These are phyloP conservation scores for Boeremia lycopersici DNA, from an alignment of 2,329 filamentous ascomycete genomes.

Conservation along the genomic window DNA sequence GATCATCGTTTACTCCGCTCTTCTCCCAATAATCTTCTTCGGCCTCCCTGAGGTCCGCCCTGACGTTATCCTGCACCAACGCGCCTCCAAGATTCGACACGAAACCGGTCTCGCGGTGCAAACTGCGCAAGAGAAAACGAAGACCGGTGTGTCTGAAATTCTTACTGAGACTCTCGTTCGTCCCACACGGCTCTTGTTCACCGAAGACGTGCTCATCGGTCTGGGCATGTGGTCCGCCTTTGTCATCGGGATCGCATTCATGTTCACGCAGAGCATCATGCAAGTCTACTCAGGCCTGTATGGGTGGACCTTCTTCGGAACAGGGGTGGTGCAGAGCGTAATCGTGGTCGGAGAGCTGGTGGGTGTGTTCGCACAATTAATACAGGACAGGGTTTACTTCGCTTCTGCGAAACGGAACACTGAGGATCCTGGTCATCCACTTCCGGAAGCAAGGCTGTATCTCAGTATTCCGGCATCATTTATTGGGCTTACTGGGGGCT, in stretches of 20 bases:
- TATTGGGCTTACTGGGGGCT: slow-evolving; percentile 54
- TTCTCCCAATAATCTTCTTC: slow-evolving; percentile 51
- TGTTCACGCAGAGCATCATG: slow-evolving; percentile 57
- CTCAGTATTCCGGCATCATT: slow-evolving; percentile 52
- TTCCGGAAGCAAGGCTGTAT: slow-evolving; percentile 56
- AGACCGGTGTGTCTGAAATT: slow-evolving; percentile 38
- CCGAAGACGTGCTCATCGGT: slow-evolving; percentile 57
- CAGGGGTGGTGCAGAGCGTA: slow-evolving; percentile 54
- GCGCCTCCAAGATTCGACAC: slow-evolving; percentile 43
- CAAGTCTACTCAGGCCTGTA: slow-evolving; percentile 52
- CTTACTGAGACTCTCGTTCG: slow-evolving; percentile 48
- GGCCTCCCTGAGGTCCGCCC: slow-evolving; percentile 55
- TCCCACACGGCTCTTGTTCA: slow-evolving; percentile 52
- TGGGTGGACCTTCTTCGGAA: slow-evolving; percentile 49
- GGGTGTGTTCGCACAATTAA: slow-evolving; percentile 47
- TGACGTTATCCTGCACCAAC: slow-evolving; percentile 52
- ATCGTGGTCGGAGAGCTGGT: slow-evolving; percentile 55
- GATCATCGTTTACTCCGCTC: slow-evolving; percentile 53
- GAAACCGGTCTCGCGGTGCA: slow-evolving; percentile 32
- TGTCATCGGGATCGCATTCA: slow-evolving; percentile 54
- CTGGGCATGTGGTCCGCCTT: slow-evolving; percentile 58
- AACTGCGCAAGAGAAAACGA: slow-evolving; percentile 44
- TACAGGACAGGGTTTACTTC: slow-evolving; percentile 50
- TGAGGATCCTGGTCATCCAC: slow-evolving; percentile 46
- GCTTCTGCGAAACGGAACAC: slow-evolving; percentile 47